A percentile compares a stretch with the other conserved stretches of the same genome.
Evolutionary conservation across 768 basidiomycete genomes (phyloP).

Genomic region (Lactarius akahatsu): DNA sequence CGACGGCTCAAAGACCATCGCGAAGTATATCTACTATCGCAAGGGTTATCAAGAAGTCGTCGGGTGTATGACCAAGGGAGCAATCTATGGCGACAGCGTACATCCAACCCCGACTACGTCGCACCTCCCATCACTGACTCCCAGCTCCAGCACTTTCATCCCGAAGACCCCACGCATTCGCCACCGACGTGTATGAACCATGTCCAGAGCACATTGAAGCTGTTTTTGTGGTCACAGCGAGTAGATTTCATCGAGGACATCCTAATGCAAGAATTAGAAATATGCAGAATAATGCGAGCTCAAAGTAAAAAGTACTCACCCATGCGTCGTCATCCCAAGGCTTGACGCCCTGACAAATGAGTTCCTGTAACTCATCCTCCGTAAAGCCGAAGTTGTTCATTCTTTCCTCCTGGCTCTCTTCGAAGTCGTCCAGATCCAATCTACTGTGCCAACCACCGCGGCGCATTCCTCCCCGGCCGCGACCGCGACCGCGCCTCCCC

Average conservation of each 20-base stretch:
- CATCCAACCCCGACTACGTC: too few relatives aligned
- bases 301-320: constrained; percentile 33
- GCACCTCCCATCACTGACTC: too few relatives aligned
- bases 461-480: not conserved
- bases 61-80: too few relatives aligned
- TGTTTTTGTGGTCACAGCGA: not conserved
- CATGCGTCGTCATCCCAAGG: constrained; percentile 48
- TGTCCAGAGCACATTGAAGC: not conserved
- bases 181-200: too few relatives aligned
- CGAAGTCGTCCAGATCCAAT: not conserved
- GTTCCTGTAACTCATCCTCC: constrained; percentile 37
- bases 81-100: too few relatives aligned
- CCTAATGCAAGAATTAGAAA: constrained; percentile 9
- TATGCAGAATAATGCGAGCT: not conserved
- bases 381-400: constrained; percentile 38
- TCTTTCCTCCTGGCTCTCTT: constrained; percentile 28
- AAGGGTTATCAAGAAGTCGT: too few relatives aligned
- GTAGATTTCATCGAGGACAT: constrained; percentile 9
- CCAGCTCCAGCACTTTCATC: too few relatives aligned
- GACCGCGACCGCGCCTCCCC: not conserved
- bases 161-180: too few relatives aligned
- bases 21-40: too few relatives aligned
- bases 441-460: constrained; percentile 5
- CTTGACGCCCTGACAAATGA: constrained; percentile 42
- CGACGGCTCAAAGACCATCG: too few relatives aligned